Evolutionary conservation across 1,139 yeast genomes (phyloP).

Genomic region (Candida frijolesensis): DNA sequence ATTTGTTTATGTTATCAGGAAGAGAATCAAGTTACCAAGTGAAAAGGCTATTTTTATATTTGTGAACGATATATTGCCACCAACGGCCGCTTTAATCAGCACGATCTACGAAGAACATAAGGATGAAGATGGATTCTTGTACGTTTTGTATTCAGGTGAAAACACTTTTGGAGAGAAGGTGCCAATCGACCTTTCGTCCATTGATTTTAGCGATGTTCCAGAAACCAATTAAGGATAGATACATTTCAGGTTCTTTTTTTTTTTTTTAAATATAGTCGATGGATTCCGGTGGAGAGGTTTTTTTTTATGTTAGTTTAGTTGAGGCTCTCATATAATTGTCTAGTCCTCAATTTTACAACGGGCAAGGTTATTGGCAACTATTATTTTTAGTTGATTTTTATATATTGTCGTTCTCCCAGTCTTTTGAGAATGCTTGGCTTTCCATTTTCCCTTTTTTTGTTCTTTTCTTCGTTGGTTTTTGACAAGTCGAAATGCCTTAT

Average conservation of each 20-base stretch:
- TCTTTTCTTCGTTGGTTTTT: background rate
- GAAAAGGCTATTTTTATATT: slow-evolving; percentile 98
- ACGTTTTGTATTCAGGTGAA: slow-evolving; percentile 88
- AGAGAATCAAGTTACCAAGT: slow-evolving; percentile 92
- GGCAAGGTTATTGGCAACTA: background rate
- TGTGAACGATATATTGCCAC: slow-evolving; percentile 95
- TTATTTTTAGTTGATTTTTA: background rate
- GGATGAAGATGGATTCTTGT: slow-evolving; percentile 95
- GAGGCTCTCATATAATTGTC: background rate
- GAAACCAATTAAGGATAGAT: background rate
- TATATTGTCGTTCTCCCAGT: background rate
- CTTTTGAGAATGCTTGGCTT: background rate
- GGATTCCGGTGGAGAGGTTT: background rate
- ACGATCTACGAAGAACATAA: slow-evolving; percentile 94
- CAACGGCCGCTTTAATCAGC: slow-evolving; percentile 96
- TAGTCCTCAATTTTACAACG: background rate
- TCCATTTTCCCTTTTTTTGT: background rate
- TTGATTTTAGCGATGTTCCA: slow-evolving; percentile 14
- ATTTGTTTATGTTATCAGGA: slow-evolving; percentile 94
- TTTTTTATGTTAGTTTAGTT: background rate
- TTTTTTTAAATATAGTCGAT: background rate
- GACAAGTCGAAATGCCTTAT: background rate
- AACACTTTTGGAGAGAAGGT: slow-evolving; percentile 69
- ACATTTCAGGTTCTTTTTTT: background rate
- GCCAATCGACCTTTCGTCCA: slow-evolving; percentile 21